Base-by-base conservation (phyloP, 1,139 yeast genomes). In the Blastobotrys arbuscula region DNA sequence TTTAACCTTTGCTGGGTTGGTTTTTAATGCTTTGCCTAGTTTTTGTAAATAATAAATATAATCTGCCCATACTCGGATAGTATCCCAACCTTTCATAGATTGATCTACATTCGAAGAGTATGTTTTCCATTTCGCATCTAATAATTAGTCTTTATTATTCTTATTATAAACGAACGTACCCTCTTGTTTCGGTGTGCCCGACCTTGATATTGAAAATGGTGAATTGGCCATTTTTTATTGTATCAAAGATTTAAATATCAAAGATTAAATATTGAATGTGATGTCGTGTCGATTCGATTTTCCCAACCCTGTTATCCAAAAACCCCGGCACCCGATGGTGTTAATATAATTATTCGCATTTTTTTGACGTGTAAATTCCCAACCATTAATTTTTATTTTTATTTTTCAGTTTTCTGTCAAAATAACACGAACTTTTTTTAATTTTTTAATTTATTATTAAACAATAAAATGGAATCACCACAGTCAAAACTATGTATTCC, bases 51-150 rank as follows among this genome's bases (percentile, higher is more conserved):
- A 89, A 19, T 97, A 84, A 51, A 92, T 92, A 65, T 90, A 89
- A 63, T 92, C 98, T n/a, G 98, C 97, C 98, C 98, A 92, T 70
- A 90, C 97, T 39, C 82, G 84, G 1, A 89, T 82, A n/a, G 81
- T 67, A 49, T 87, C 96, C 69, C 92, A 92, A n/a, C 81, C 72
- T 7, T 78, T 73, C 24, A 92, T 70, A 0, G 94, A 89, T 55
- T 83, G 79, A 51, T 86, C 95, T 6, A 89, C 77, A 54, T 74
- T 79, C 28, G 79, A 75, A 23, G 73, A 69, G 61, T 82, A 84
- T 54, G 85, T 79, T 65, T 79, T 84, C 62, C 84, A 89, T 59
- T 80, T 83, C 2, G 88, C 68, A 26, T 48, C 53, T 45, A 15
- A 23, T 9, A 16, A 33, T n/a, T n/a, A n/a, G n/a, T n/a, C n/a